Percentiles rank a stretch among this genome's conserved stretches.
Evolutionary conservation across 1,139 yeast genomes (phyloP).

Genomic region (Geotrichum siamense): DNA sequence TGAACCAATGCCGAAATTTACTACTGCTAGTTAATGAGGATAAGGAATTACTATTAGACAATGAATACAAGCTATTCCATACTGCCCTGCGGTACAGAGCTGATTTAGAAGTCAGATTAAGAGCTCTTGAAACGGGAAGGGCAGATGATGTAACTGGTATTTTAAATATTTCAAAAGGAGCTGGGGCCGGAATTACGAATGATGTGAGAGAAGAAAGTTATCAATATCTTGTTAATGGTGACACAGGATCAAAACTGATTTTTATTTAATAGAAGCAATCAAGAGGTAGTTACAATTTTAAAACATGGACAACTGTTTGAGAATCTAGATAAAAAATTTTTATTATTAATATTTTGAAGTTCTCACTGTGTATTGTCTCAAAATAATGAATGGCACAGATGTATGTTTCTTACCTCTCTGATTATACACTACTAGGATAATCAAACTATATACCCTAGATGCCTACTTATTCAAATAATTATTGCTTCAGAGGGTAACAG

Average conservation of each 20-base stretch:
- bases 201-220: constrained; percentile 55
- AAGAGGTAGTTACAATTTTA: too few relatives aligned
- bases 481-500: too few relatives aligned
- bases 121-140: constrained; percentile 70
- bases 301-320: too few relatives aligned
- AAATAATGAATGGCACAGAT: too few relatives aligned
- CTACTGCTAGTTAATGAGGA: constrained; percentile 35
- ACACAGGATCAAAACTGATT: constrained; percentile 34
- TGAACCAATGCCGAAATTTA: constrained; percentile 36
- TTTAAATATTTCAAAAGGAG: constrained; percentile 51
- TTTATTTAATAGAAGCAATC: too few relatives aligned
- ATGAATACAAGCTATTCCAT: constrained; percentile 16
- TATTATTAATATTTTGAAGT: too few relatives aligned
- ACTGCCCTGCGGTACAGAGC: constrained; percentile 42
- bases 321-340: too few relatives aligned
- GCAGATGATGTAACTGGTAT: constrained; percentile 80
- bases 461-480: too few relatives aligned
- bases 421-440: too few relatives aligned
- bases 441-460: too few relatives aligned
- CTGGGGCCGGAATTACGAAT: constrained; percentile 22
- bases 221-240: constrained; percentile 54
- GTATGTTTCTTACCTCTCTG: too few relatives aligned
- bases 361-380: too few relatives aligned
- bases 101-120: constrained; percentile 45
- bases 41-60: constrained; percentile 38